phyloP scores from a whole-genome alignment of 1,284 basidiomycete genomes.

The Irpex rosettiformis region DNA sequence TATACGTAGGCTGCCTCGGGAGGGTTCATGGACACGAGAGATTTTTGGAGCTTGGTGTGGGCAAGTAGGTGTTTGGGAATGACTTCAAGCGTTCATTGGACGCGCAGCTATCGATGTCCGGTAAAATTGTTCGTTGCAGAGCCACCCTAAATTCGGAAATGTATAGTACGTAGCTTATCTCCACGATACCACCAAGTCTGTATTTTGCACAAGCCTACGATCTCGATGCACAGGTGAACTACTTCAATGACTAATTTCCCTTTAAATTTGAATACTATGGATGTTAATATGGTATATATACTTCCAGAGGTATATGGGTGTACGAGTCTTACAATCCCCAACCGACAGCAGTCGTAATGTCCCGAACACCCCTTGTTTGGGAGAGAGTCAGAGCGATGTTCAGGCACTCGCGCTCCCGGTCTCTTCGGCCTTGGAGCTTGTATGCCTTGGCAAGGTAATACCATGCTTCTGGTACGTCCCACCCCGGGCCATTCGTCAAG shows the following conservation, averaged over 20 bases:
- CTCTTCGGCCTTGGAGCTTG: slow-evolving; percentile 66
- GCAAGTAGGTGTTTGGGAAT: not conserved
- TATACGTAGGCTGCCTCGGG: not conserved
- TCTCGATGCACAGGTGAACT: too few relatives aligned
- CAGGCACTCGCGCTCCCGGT: slow-evolving; percentile 74
- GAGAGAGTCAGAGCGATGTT: slow-evolving; percentile 71
- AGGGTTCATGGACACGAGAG: not conserved
- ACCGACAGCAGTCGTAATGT: slow-evolving; percentile 61
- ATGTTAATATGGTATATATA: not conserved
- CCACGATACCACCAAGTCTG: too few relatives aligned
- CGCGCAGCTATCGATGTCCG: too few relatives aligned
- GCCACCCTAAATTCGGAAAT: too few relatives aligned
- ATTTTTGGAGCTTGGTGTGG: not conserved
- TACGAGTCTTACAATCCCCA: slow-evolving; percentile 54
- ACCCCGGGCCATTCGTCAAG: slow-evolving; percentile 64
- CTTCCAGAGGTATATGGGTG: slow-evolving; percentile 5
- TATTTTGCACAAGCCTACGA: too few relatives aligned
- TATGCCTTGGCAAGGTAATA: slow-evolving; percentile 82
- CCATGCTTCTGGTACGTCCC: slow-evolving; percentile 93
- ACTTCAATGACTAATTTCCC: not conserved
- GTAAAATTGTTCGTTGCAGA: too few relatives aligned
- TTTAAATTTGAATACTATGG: not conserved
- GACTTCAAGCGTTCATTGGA: too few relatives aligned
- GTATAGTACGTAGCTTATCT: too few relatives aligned
- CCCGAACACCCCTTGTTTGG: slow-evolving; percentile 62